Evolutionary conservation across 1,284 basidiomycete species (phyloP).

Genomic region (Taiwanofungus camphoratus): DNA sequence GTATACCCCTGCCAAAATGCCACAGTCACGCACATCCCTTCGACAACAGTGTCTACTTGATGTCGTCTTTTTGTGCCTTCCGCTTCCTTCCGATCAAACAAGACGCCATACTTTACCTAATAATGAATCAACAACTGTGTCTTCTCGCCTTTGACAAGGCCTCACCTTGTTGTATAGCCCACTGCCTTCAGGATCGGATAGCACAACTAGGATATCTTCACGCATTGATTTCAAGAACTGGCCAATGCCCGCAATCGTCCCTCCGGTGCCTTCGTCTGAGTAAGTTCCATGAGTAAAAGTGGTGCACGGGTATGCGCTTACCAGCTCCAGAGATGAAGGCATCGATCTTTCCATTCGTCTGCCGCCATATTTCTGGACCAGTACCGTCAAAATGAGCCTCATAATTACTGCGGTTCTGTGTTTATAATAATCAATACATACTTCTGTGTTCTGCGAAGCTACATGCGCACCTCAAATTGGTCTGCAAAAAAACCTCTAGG

Average conservation of each 20-base stretch:
- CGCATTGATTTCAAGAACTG: conserved; percentile 73
- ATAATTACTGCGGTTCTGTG: conserved; percentile 83
- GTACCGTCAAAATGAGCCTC: conserved; percentile 88
- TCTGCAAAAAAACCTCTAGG: conserved; percentile 87
- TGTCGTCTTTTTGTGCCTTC: conserved; percentile 94
- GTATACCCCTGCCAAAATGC: too few species aligned
- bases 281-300: neutral
- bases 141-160: neutral
- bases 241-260: conserved; percentile 87
- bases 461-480: conserved; percentile 73
- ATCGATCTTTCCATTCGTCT: conserved; percentile 78
- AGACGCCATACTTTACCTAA: conserved; percentile 86
- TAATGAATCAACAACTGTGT: neutral
- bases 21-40: conserved; percentile 78
- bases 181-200: conserved; percentile 92
- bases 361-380: conserved; percentile 93
- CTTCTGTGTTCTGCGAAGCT: neutral
- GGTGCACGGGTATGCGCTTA: conserved; percentile 18
- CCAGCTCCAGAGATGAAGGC: conserved; percentile 96
- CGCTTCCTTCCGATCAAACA: conserved; percentile 88
- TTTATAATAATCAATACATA: neutral
- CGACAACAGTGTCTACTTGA: conserved; percentile 90
- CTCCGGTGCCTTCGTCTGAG: conserved; percentile 73
- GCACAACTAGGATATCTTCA: conserved; percentile 60
- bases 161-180: conserved; percentile 89